Evolutionary conservation across 495 filamentous ascomycete genomes (phyloP), one percentile per base, ranked within the genome.

Genomic region (Aspergillus olivimuriae): DNA sequence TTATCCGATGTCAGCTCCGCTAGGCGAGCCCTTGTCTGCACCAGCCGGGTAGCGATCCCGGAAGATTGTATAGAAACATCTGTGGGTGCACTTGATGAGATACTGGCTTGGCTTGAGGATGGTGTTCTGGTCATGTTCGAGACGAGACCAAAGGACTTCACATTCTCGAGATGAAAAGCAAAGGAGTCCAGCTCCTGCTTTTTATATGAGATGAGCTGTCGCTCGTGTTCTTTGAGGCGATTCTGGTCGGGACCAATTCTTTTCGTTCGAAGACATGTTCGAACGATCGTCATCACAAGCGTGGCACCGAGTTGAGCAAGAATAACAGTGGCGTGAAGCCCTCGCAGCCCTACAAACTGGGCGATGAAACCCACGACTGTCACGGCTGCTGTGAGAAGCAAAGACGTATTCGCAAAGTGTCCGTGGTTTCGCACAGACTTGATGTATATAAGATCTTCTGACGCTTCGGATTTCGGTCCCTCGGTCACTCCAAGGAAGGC

Each of bases 271-370:
- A 76, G 57, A 32, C 60, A 66, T 7, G 70, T 67, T 44, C 75
- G 61, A 3, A 75, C 43, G 14, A 65, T 33, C 7, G 72, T 57
- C 74, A 78, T 76, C 10, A 68, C 11, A 4, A 74, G 44, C 1
- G 68, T 75, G 1, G 67, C 65, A 0, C 60, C 66, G 17, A 77
- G 47, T 31, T 75, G 65, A 18, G 69, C 55, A 3, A 76, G 43
- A 12, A 66, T 68, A 4, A 72, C 65, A n/a, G 68, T 70, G 16
- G 72, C 65, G 35, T 75, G 66, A 18, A 78, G 56, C 1, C 66
- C 71, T 31, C 74, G 63, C 3, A 75, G 46, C 1, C 75, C 75
- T 4, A 72, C 51, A 44, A 78, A 78, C 47, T 78, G 73, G 4
- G 64, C 39, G 21, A 75, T 47, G 33, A 74, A 78, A 1, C 74